These are phyloP conservation scores for Geotrichum candidum DNA, from an alignment of 1,139 yeast species.

Conservation along the genomic window DNA sequence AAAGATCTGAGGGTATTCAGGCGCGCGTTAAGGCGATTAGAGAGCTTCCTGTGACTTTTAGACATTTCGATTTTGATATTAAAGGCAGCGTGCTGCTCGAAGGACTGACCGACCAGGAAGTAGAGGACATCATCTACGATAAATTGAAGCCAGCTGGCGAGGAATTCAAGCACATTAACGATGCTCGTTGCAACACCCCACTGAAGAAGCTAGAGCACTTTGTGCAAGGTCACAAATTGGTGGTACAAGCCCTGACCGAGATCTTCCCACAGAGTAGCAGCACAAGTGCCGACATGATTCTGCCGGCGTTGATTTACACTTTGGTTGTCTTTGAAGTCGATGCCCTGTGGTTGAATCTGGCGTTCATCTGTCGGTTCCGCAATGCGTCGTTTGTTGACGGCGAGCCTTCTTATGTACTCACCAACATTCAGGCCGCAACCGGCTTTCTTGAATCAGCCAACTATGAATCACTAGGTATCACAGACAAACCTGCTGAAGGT, in stretches of 20 bases:
- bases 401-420: constrained; percentile 51
- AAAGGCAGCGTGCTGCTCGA: constrained; percentile 17
- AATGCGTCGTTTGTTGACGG: constrained; percentile 43
- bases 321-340: constrained; percentile 42
- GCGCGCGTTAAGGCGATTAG: constrained; percentile 28
- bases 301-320: constrained; percentile 51
- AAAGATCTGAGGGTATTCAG: constrained; percentile 27
- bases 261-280: constrained; percentile 15
- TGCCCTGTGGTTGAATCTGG: constrained; percentile 45
- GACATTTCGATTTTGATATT: constrained; percentile 26
- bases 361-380: constrained; percentile 52
- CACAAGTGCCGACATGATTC: constrained; percentile 45
- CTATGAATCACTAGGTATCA: constrained; percentile 36
- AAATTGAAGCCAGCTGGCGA: constrained; percentile 24
- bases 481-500: constrained; percentile 7
- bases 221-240: constrained; percentile 38
- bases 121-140: constrained; percentile 2
- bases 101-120: constrained; percentile 8
- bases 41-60: constrained; percentile 26
- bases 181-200: constrained; percentile 33
- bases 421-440: constrained; percentile 60
- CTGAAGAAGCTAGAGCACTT: constrained; percentile 38
- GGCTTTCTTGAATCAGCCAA: constrained; percentile 48
- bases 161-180: constrained; percentile 26
- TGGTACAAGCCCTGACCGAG: constrained; percentile 34